Base-by-base conservation (phyloP, 495 filamentous ascomycete genomes). In the Aspergillus kassunensis region DNA sequence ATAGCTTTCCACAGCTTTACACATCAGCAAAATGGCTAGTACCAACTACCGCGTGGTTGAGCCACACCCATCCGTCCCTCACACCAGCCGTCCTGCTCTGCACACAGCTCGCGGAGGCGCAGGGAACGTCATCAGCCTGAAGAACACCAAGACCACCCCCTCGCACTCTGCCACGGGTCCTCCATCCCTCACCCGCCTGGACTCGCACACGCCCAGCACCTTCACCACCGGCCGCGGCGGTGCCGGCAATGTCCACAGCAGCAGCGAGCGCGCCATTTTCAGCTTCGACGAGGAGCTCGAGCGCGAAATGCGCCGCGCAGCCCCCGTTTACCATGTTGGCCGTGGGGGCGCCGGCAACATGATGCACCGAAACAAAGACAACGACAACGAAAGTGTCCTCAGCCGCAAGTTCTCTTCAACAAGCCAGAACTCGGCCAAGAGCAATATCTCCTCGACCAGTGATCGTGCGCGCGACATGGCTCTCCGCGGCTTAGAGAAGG, bases 221-320 rank as follows among this genome's bases (percentile, higher is more conserved):
- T 95, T 86, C 81, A 80, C 79, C 60, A 83, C 84, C 13, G 92
- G 93, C 57, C 86, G 92, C 29, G 93, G 93, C 42, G 93, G 93
- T 27, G 90, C 86, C 39, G 93, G 93, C 56, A 98, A 97, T 72
- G 79, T 90, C 53, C 86, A 88, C 74, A 72, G 74, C 54, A 71
- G 77, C 55, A 65, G 60, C 33, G 82, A 86, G 58, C 83, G 87
- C 37, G 80, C 88, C 55, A 82, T 89, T 60, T 87, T 96, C 75
- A 86, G 81, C 53, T 93, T 97, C 73, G 90, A 96, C 70, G 92
- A 97, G 77, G 92, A 97, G 66, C 83, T 92, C 52, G 80, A 86
- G 58, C 81, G 85, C 54, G 85, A 86, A 54, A 67, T 80, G 54
- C 76, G 80, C 57, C 79, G 72, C 44, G 74, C 80, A 24, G 82